Percentiles rank a stretch among this genome's conserved stretches.
Conservation (phyloP, 306 rosid genomes). For the Prunus mira region DNA sequence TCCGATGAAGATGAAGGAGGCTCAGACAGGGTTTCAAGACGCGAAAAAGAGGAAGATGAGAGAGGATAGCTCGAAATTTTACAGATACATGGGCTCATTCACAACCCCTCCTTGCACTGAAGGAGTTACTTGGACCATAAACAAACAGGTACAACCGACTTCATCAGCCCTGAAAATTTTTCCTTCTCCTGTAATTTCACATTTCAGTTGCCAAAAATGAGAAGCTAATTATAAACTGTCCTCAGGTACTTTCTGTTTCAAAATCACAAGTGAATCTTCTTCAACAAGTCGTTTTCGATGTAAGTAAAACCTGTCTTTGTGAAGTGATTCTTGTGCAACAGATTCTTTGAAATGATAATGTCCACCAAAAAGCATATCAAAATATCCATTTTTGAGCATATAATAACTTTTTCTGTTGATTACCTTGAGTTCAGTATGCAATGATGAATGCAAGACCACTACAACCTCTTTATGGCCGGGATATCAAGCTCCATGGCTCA, state of each 20-base stretch:
- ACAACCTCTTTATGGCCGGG: constrained; percentile 26
- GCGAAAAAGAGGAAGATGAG: neutral
- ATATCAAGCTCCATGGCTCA: constrained; percentile 11
- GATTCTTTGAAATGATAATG: too few species aligned
- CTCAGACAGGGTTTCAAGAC: constrained; percentile 15
- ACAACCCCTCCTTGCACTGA: constrained; percentile 77
- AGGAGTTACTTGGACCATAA: constrained; percentile 71
- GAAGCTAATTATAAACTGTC: neutral
- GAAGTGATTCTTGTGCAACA: neutral
- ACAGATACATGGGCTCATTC: constrained; percentile 68
- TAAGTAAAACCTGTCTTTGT: constrained; percentile 15
- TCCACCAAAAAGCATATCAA: neutral
- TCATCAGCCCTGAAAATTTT: neutral
- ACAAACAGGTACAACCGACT: constrained; percentile 39
- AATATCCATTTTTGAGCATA: neutral
- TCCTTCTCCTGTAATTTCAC: neutral
- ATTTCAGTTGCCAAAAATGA: neutral
- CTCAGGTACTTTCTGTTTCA: constrained; percentile 24
- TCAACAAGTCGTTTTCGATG: constrained; percentile 25
- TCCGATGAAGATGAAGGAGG: constrained; percentile 46
- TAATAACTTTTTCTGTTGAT: neutral
- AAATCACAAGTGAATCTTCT: constrained; percentile 29
- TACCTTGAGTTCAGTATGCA: constrained; percentile 24
- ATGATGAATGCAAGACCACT: constrained; percentile 38
- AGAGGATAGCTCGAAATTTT: constrained; percentile 45